A percentile compares a stretch with the other conserved stretches of the same genome.
Conservation (phyloP, 805 yeast genomes). For the Candida andamanensis region DNA sequence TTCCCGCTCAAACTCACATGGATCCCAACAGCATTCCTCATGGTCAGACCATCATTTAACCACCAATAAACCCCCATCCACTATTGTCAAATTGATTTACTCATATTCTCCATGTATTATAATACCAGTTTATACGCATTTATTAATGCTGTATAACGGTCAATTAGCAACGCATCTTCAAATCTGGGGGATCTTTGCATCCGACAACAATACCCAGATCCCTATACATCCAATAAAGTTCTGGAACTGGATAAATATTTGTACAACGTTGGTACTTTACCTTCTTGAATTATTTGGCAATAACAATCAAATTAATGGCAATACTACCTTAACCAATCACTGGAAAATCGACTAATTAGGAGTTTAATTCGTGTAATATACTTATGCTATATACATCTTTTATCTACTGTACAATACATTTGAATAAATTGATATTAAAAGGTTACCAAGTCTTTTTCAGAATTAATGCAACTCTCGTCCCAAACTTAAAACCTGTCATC, state of each 20-base stretch:
- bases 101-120: conserved; percentile 91
- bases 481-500: conserved; percentile 35
- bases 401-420: not conserved
- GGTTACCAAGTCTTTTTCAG: conserved; percentile 23
- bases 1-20: conserved; percentile 6
- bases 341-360: conserved; percentile 34
- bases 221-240: conserved; percentile 82
- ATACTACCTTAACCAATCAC: conserved; percentile 37
- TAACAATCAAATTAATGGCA: conserved; percentile 21
- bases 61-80: conserved; percentile 18
- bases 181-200: conserved; percentile 52
- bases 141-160: conserved; percentile 84
- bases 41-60: conserved; percentile 3
- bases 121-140: conserved; percentile 91
- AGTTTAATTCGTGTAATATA: not conserved
- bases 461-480: conserved; percentile 69
- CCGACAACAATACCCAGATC: conserved; percentile 18
- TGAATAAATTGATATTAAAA: conserved; percentile 8
- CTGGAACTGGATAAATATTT: conserved; percentile 96
- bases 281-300: conserved; percentile 63
- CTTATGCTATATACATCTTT: too few species aligned
- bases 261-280: conserved; percentile 72
- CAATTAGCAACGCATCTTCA: conserved; percentile 60
- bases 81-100: conserved; percentile 56
- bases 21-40: conserved; percentile 6